phyloP scores from a whole-genome alignment of 75 land plant species.

The Cryptomeria japonica region DNA sequence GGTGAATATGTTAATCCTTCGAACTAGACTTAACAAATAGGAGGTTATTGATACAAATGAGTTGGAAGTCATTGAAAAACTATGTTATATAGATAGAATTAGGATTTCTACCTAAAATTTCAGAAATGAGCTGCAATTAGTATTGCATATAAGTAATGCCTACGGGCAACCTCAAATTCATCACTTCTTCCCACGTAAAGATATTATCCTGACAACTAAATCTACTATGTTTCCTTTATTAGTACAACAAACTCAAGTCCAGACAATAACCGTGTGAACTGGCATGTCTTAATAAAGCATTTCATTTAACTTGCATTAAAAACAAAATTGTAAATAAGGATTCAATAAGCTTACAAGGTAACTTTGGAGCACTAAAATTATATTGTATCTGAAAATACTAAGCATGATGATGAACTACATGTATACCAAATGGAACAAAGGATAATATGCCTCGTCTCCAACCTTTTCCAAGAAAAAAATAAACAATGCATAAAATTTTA shows the following conservation, averaged over 20 bases:
- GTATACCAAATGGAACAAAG: background rate
- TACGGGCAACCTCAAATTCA: background rate
- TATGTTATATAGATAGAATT: background rate
- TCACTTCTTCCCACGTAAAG: background rate
- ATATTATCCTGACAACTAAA: background rate
- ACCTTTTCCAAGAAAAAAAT: background rate
- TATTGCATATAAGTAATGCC: background rate
- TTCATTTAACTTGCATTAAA: background rate
- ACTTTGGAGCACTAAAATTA: background rate
- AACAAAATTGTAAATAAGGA: background rate
- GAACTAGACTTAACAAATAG: background rate
- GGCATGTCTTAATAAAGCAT: background rate
- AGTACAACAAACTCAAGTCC: background rate
- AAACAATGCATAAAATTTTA: conserved; percentile 19
- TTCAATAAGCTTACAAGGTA: background rate
- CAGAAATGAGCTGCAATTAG: background rate
- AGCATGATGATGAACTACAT: background rate
- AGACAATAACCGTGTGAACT: background rate
- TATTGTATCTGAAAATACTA: background rate
- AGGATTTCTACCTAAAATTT: background rate
- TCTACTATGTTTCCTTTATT: background rate
- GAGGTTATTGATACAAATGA: background rate
- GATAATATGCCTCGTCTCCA: background rate
- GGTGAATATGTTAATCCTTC: background rate
- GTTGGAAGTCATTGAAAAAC: background rate